Evolutionary conservation across 257 asterid genomes (phyloP).

Genomic region (Fraxinus anomala): DNA sequence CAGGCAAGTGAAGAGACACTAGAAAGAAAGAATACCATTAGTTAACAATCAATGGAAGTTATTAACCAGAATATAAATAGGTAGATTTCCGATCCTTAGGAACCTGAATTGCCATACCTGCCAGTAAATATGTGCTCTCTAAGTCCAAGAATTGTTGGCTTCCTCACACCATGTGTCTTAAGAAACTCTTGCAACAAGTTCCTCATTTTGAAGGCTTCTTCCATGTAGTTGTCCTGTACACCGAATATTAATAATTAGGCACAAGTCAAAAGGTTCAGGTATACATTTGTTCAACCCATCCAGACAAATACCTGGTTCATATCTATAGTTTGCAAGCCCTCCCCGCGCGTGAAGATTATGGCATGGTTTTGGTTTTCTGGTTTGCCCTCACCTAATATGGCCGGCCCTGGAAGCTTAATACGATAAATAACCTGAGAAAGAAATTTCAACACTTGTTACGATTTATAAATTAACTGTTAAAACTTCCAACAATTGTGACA

Average conservation of each 20-base stretch:
- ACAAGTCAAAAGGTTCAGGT: constrained; percentile 12
- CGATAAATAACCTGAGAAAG: constrained; percentile 74
- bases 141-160: constrained; percentile 91
- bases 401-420: constrained; percentile 88
- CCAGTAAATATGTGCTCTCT: constrained; percentile 97
- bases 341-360: constrained; percentile 93
- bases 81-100: constrained; percentile 15
- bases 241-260: constrained; percentile 23
- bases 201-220: constrained; percentile 96
- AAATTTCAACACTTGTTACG: constrained; percentile 23
- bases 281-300: constrained; percentile 13
- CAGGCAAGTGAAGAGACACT: constrained; percentile 99
- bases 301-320: constrained; percentile 77
- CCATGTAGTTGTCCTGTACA: constrained; percentile 90
- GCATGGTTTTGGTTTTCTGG: constrained; percentile 99
- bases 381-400: constrained; percentile 94
- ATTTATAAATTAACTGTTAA: constrained; percentile 3
- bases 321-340: constrained; percentile 97
- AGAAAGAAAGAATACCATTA: constrained; percentile 27
- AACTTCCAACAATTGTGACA: background rate
- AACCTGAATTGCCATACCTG: constrained; percentile 50
- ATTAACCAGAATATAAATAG: constrained; percentile 16
- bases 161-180: constrained; percentile 78
- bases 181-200: constrained; percentile 90
- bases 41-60: constrained; percentile 23